phyloP scores from a whole-genome alignment of 1,139 yeast genomes.

The Arxiozyma telluris region DNA sequence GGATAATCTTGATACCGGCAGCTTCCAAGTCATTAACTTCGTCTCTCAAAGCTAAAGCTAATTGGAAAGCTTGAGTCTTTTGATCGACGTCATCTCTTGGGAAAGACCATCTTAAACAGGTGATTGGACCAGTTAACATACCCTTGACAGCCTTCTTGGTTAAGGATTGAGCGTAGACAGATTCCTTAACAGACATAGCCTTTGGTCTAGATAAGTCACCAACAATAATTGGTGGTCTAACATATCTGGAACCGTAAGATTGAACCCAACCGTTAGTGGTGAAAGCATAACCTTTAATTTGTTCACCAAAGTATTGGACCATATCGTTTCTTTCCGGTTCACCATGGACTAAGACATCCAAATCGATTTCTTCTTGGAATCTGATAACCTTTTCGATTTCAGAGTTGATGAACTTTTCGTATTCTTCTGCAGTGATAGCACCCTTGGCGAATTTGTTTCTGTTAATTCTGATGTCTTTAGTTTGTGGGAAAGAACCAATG shows the following conservation, averaged over 20 bases:
- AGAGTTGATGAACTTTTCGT: slow-evolving; percentile 91
- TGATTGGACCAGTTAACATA: slow-evolving; percentile 99
- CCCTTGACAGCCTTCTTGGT: slow-evolving; percentile 97
- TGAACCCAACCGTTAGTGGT: slow-evolving; percentile 99
- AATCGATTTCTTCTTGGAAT: slow-evolving; percentile 98
- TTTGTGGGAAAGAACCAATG: slow-evolving; percentile 99
- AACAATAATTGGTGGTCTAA: slow-evolving; percentile 97
- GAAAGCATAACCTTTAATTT: slow-evolving; percentile 95
- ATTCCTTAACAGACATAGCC: slow-evolving; percentile 98
- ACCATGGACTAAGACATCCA: slow-evolving; percentile 98
- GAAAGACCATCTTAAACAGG: slow-evolving; percentile 99
- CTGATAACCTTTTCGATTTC: slow-evolving; percentile 92
- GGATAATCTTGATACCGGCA: slow-evolving; percentile 96
- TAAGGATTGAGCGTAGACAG: slow-evolving; percentile 96
- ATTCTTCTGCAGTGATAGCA: slow-evolving; percentile 85
- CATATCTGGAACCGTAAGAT: slow-evolving; percentile 99
- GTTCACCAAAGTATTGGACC: slow-evolving; percentile 99
- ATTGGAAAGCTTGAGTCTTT: slow-evolving; percentile 92
- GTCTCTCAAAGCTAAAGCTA: slow-evolving; percentile 95
- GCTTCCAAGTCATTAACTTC: slow-evolving; percentile 97
- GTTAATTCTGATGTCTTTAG: slow-evolving; percentile 96
- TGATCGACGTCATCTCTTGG: slow-evolving; percentile 98
- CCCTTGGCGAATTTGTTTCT: slow-evolving; percentile 98
- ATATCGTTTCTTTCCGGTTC: slow-evolving; percentile 99
- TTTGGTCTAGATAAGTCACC: slow-evolving; percentile 99